Evolutionary conservation across 768 basidiomycete genomes (phyloP).

Genomic region (Mycena rosella): DNA sequence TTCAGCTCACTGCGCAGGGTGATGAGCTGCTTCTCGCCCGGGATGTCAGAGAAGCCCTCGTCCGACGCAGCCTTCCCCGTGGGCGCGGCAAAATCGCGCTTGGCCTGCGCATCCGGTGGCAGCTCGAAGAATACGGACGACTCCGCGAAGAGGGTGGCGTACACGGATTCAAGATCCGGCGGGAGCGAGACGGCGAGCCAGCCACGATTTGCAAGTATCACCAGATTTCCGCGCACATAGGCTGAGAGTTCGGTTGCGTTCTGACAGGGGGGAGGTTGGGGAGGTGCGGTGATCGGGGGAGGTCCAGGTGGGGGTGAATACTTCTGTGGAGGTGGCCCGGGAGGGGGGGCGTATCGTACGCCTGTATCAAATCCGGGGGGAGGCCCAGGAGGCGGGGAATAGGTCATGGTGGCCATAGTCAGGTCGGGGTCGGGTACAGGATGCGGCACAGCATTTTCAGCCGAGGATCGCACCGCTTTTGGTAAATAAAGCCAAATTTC

Average conservation of each 20-base stretch:
- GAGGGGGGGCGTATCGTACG: constrained; percentile 6
- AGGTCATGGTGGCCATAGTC: constrained; percentile 18
- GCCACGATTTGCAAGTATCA: constrained; percentile 23
- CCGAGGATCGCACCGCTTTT: background rate
- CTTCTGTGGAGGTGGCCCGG: constrained; percentile 19
- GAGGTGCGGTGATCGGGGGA: constrained; percentile 1
- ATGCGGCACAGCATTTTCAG: background rate
- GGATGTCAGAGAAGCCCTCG: constrained; percentile 35
- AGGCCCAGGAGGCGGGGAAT: constrained; percentile 12
- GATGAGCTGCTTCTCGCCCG: constrained; percentile 35
- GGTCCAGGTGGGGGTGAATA: constrained; percentile 24
- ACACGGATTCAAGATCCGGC: constrained; percentile 26
- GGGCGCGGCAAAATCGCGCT: constrained; percentile 26
- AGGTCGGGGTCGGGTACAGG: too few species aligned
- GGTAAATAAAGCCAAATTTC: background rate
- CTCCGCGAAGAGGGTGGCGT: constrained; percentile 21
- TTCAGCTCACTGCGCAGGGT: constrained; percentile 22
- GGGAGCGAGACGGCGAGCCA: constrained; percentile 34
- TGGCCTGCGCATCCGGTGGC: constrained; percentile 14
- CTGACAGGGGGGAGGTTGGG: constrained; percentile 21
- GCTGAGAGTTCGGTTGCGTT: constrained; percentile 23
- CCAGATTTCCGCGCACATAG: constrained; percentile 15
- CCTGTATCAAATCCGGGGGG: constrained; percentile 7
- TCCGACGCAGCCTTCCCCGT: constrained; percentile 28
- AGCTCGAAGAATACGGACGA: constrained; percentile 32